Percentiles rank a stretch among this genome's conserved stretches.
Evolutionary conservation across 768 basidiomycete species (phyloP).

Genomic region (Boletellus ananiceps): DNA sequence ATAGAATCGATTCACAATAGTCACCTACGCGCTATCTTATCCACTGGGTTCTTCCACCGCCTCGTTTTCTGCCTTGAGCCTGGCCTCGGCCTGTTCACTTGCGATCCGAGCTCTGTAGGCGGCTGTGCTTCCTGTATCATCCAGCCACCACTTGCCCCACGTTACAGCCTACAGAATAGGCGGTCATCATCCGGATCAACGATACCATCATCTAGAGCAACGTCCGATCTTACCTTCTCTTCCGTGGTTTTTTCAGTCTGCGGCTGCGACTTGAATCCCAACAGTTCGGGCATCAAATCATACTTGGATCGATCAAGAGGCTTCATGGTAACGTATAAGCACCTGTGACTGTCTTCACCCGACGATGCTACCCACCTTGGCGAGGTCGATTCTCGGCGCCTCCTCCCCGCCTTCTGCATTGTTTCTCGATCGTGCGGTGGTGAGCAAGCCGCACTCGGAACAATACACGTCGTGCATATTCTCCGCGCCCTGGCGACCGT

Average conservation of each 20-base stretch:
- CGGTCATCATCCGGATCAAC: not conserved
- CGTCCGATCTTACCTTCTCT: not conserved
- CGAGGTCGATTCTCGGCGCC: conserved; percentile 8
- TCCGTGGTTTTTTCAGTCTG: not conserved
- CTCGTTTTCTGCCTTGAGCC: not conserved
- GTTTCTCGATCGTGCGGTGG: conserved; percentile 10
- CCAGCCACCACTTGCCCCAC: conserved; percentile 14
- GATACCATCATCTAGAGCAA: not conserved
- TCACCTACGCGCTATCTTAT: too few relatives aligned
- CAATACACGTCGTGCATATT: conserved; percentile 18
- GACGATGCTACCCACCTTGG: not conserved
- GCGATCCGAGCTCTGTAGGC: conserved; percentile 9
- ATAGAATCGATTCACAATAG: too few relatives aligned
- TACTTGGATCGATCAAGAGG: conserved; percentile 14
- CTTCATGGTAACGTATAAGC: not conserved
- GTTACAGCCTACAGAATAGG: not conserved
- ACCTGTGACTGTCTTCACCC: not conserved
- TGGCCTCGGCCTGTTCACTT: conserved; percentile 8
- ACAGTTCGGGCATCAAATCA: conserved; percentile 6
- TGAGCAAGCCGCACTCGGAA: conserved; percentile 15
- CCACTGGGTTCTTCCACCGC: not conserved
- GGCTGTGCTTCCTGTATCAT: conserved; percentile 13
- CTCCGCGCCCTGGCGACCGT: conserved; percentile 13
- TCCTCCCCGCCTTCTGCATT: conserved; percentile 13
- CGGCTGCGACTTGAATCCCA: conserved; percentile 3